phyloP scores from a whole-genome alignment of 768 basidiomycete species.

The Mycena filopes region DNA sequence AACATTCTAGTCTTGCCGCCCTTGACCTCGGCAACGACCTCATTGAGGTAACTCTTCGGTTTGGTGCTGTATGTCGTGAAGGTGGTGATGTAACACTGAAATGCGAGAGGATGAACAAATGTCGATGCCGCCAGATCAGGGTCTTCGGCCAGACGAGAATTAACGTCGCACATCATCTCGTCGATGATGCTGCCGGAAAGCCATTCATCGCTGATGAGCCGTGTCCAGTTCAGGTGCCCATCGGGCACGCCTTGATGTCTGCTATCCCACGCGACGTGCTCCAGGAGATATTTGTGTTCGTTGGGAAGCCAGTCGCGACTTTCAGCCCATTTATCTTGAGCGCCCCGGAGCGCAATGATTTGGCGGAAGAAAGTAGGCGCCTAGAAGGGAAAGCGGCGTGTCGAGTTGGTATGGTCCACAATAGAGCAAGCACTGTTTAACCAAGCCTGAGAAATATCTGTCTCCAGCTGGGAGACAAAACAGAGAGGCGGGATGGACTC shows the following conservation, averaged over 20 bases:
- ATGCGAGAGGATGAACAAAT: not conserved
- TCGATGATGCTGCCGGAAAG: constrained; percentile 14
- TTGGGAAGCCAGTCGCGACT: not conserved
- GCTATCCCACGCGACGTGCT: not conserved
- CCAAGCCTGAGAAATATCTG: constrained; percentile 8
- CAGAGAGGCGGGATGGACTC: not conserved
- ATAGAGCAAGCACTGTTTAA: constrained; percentile 2
- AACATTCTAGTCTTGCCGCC: not conserved
- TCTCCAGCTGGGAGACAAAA: not conserved
- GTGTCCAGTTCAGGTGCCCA: constrained; percentile 15
- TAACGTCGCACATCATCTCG: not conserved
- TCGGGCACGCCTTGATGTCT: not conserved
- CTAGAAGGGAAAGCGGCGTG: constrained; percentile 1
- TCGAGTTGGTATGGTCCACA: not conserved
- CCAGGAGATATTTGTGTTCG: not conserved
- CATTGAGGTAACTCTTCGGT: not conserved
- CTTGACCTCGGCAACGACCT: not conserved
- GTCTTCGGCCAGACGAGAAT: not conserved
- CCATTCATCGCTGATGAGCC: constrained; percentile 12
- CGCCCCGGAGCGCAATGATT: not conserved
- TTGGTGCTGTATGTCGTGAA: not conserved
- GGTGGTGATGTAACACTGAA: not conserved
- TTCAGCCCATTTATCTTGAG: constrained; percentile 1
- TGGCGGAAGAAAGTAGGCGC: not conserved
- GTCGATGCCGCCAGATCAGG: constrained; percentile 1